Base-by-base conservation (phyloP, 257 asterid genomes). In the Ocimum tenuiflorum region DNA sequence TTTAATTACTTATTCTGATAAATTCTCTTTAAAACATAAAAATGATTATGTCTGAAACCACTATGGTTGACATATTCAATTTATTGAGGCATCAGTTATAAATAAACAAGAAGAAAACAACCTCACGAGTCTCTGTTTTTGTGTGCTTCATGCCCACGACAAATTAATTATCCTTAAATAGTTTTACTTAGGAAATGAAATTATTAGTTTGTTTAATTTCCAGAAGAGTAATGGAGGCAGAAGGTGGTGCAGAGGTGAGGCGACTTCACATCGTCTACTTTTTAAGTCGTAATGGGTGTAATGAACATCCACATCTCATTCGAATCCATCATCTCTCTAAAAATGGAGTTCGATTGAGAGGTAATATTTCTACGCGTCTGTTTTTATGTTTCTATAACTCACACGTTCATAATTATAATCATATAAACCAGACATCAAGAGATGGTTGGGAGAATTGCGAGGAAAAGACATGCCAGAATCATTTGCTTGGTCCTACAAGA, bases 401-500 rank as follows among this genome's bases (percentile, higher is more conserved):
- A 13, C 18, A 36, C 23, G 2, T 0, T 3, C 2, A 13, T 4
- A 8, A 1, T 3, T 56, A 17, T 6, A 38, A 6, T 45, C 6
- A 3, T 20, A 54, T 36, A 7, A 46, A 41, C 0, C 56, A 91
- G 98, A 91, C 43, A 71, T 91, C 60, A 91, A 89, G 82, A 84
- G 95, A 78, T 89, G 96, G 98, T 65, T 91, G 78, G 83, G 86
- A 31, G 91, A 85, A 57, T 71, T 91, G 79, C 79, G 98, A 23
- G 96, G 98, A 27, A 85, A 84, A 63, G 89, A 85, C 70, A 85
- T 89, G 95, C 88, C 96, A 0, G 91, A 89, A 50, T 81, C 87
- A 48, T 91, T 82, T 70, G 73, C 96, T 60, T 91, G 98, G 98
- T 89, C 98, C 1, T 91, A 81, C 68, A 91, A 91, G 75, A 86